Conservation (phyloP, 1,139 yeast genomes). For the Saccharomyces pastorianus region DNA sequence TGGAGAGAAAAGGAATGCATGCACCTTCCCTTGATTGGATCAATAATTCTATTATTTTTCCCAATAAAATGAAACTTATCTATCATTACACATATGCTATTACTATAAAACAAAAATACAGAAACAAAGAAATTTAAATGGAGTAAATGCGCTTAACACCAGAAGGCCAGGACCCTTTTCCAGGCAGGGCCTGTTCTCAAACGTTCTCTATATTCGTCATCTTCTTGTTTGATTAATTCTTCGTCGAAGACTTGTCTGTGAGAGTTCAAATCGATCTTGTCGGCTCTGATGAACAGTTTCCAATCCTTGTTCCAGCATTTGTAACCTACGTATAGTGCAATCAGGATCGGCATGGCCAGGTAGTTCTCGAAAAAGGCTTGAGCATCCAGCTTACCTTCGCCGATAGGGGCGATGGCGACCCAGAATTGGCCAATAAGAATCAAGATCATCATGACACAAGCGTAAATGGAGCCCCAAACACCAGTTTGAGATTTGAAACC, state of each 20-base stretch:
- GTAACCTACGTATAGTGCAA: conserved; percentile 46
- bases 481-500: conserved; percentile 47
- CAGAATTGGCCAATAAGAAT: conserved; percentile 53
- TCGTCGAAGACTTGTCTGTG: conserved; percentile 66
- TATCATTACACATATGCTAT: background rate
- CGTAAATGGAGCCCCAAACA: conserved; percentile 42
- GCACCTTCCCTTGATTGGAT: too few relatives aligned
- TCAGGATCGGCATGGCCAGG: conserved; percentile 51
- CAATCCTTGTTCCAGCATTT: conserved; percentile 48
- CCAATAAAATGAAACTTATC: background rate
- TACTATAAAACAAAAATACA: background rate
- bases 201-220: conserved; percentile 36
- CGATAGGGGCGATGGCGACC: conserved; percentile 61
- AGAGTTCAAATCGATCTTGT: conserved; percentile 52
- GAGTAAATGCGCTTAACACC: conserved; percentile 13
- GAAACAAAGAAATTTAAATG: background rate
- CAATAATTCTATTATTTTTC: too few relatives aligned
- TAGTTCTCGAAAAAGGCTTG: conserved; percentile 48
- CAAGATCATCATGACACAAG: conserved; percentile 37
- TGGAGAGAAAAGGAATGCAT: too few relatives aligned
- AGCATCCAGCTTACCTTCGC: conserved; percentile 37
- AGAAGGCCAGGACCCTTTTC: conserved; percentile 14
- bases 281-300: conserved; percentile 40
- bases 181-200: conserved; percentile 17
- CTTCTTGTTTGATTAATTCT: conserved; percentile 58